These are phyloP conservation scores for Nidularia pulvinata DNA, from an alignment of 768 basidiomycete genomes.

Conservation along the genomic window DNA sequence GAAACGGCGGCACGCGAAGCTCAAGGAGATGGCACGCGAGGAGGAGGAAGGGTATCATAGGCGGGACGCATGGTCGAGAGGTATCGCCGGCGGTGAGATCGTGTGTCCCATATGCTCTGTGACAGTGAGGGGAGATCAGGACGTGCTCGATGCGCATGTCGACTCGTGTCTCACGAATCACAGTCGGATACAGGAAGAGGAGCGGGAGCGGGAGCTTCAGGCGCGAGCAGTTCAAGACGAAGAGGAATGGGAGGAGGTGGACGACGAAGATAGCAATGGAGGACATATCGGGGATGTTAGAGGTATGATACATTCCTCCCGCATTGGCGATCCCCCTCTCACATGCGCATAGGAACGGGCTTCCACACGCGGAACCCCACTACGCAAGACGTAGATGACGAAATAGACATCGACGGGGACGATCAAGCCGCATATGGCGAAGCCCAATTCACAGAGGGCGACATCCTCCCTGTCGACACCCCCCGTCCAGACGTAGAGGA, in stretches of 20 bases:
- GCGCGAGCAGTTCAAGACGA: conserved; percentile 21
- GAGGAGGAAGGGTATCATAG: conserved; percentile 42
- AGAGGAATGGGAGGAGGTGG: conserved; percentile 23
- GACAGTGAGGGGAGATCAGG: conserved; percentile 61
- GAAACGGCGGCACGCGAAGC: conserved; percentile 63
- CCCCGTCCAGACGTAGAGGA: conserved; percentile 22
- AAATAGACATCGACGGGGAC: conserved; percentile 80
- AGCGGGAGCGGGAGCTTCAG: conserved; percentile 32
- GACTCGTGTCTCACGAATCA: conserved; percentile 75
- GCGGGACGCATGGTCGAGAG: conserved; percentile 23
- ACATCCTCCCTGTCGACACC: conserved; percentile 46
- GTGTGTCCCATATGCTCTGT: conserved; percentile 73
- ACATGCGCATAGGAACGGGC: conserved; percentile 55
- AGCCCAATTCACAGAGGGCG: conserved; percentile 76
- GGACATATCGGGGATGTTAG: conserved; percentile 48
- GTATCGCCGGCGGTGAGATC: conserved; percentile 35
- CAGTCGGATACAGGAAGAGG: conserved; percentile 38
- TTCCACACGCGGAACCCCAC: conserved; percentile 60
- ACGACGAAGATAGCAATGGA: conserved; percentile 22
- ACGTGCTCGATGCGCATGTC: conserved; percentile 80
- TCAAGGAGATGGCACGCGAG: conserved; percentile 68
- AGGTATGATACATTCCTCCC: conserved; percentile 22
- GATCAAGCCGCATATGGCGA: conserved; percentile 67
- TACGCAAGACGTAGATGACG: conserved; percentile 73
- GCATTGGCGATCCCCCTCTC: neutral